These are phyloP conservation scores for Solanum etuberosum DNA, from an alignment of 257 asterid genomes.

Conservation along the genomic window DNA sequence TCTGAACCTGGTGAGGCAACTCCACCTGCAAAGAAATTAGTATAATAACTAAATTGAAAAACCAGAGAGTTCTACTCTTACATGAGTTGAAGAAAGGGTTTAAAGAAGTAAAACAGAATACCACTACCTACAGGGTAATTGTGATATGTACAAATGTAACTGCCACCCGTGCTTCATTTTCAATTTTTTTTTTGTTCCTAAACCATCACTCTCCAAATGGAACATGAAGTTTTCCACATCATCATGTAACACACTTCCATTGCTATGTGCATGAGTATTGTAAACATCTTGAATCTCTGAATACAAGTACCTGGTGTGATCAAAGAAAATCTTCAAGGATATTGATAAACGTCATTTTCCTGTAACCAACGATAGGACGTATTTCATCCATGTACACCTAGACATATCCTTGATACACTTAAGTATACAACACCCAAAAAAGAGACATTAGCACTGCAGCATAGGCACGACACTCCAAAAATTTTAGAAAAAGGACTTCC, in stretches of 20 bases:
- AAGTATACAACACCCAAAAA: background rate
- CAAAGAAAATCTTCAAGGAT: slow-evolving; percentile 1
- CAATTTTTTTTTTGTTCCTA: slow-evolving; percentile 28
- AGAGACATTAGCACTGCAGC: background rate
- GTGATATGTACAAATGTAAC: slow-evolving; percentile 78
- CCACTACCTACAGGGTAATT: slow-evolving; percentile 69
- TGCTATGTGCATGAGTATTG: slow-evolving; percentile 10
- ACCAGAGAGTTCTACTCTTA: background rate
- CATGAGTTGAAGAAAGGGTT: background rate
- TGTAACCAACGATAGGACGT: background rate
- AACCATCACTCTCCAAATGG: slow-evolving; percentile 22
- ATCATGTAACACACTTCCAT: slow-evolving; percentile 15
- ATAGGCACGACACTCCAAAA: background rate
- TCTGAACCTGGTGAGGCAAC: slow-evolving; percentile 42
- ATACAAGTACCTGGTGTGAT: slow-evolving; percentile 57
- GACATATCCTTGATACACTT: background rate
- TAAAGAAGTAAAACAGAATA: background rate
- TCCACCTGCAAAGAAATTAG: slow-evolving; percentile 49
- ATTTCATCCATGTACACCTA: background rate
- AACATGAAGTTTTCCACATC: slow-evolving; percentile 20
- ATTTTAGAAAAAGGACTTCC: background rate
- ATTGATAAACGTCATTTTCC: background rate
- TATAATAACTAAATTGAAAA: background rate
- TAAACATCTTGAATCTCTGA: slow-evolving; percentile 33
- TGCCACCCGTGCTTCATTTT: slow-evolving; percentile 48